Conservation (phyloP, 495 filamentous ascomycete genomes). For the Daldinia grandis region DNA sequence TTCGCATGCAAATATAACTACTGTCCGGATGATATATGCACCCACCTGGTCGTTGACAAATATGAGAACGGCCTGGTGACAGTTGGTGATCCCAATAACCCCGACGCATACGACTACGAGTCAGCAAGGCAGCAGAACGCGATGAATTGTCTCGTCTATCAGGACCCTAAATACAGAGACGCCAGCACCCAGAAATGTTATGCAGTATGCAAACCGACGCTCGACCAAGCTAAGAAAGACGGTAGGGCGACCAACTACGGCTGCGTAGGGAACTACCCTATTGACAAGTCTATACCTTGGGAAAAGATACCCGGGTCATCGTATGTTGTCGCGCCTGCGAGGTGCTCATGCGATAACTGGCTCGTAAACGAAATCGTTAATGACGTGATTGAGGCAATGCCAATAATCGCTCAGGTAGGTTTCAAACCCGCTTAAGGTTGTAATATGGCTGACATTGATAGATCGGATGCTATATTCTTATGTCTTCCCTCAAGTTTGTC, state of each 20-base stretch:
- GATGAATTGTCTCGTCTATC: background rate
- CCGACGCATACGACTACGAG: background rate
- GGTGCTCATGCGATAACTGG: background rate
- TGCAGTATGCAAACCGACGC: background rate
- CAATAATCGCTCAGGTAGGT: background rate
- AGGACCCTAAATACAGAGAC: background rate
- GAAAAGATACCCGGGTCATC: background rate
- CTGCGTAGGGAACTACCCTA: background rate
- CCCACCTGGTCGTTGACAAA: background rate
- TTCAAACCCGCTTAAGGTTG: background rate
- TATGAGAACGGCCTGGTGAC: background rate
- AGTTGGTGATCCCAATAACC: background rate
- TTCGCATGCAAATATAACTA: conserved; percentile 1
- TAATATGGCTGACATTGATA: background rate
- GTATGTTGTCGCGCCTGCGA: background rate
- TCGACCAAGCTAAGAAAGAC: background rate
- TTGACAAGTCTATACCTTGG: background rate
- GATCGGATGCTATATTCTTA: conserved; percentile 2
- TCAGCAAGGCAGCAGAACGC: background rate
- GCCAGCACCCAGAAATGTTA: background rate
- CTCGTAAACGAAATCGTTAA: background rate
- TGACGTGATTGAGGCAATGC: background rate
- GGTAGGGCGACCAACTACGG: background rate
- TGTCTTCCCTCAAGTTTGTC: background rate
- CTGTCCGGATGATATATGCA: background rate